These are phyloP conservation scores for Kokia cookei DNA, from an alignment of 441 rosid species.

Conservation along the genomic window DNA sequence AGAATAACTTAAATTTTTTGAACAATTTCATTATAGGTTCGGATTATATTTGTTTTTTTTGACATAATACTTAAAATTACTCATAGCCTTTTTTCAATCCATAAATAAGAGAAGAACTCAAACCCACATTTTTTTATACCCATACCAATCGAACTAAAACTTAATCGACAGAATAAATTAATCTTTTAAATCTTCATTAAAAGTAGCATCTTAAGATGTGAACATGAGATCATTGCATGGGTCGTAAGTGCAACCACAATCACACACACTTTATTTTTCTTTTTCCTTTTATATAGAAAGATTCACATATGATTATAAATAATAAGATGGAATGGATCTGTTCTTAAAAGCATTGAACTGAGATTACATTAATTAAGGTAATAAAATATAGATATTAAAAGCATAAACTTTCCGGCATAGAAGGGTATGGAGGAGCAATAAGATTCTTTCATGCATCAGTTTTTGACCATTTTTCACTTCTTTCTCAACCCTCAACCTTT, in stretches of 20 bases:
- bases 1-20: no score
- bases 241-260: background rate
- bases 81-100: no score
- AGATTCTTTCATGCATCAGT: background rate
- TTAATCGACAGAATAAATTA: background rate
- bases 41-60: no score
- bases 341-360: background rate
- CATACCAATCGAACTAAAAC: fast-evolving
- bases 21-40: no score
- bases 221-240: background rate
- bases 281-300: background rate
- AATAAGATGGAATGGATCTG: background rate
- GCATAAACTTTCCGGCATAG: slow-evolving; percentile 2
- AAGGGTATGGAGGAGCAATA: background rate
- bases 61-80: no score
- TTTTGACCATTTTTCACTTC: background rate
- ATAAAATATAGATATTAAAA: background rate
- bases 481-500: background rate
- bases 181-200: background rate
- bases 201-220: background rate
- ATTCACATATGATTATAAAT: background rate
- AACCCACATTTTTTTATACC: no score
- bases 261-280: background rate
- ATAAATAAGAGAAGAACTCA: no score
- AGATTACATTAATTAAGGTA: slow-evolving; percentile 1